Percentiles rank a stretch among this genome's conserved stretches.
Conservation (phyloP, 1,284 basidiomycete species). For the Acaromyces ingoldii region DNA sequence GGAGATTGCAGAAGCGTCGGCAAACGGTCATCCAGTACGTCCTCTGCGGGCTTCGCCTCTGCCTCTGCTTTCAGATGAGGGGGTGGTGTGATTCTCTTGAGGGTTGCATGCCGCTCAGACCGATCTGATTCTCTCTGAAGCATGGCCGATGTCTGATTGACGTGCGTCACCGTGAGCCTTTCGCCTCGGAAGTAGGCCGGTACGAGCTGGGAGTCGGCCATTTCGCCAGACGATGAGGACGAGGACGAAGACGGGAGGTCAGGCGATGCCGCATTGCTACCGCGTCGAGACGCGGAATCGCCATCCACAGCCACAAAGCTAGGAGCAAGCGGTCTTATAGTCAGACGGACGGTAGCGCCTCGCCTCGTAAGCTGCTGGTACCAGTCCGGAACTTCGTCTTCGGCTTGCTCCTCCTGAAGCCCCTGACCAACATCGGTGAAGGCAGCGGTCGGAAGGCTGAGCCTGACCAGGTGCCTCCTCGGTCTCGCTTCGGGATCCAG, state of each 20-base stretch:
- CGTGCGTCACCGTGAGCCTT: constrained; percentile 33
- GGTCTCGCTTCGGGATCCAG: constrained; percentile 37
- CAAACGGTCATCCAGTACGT: constrained; percentile 7
- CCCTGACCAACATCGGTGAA: constrained; percentile 25
- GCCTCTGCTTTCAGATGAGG: background rate
- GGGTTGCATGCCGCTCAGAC: background rate
- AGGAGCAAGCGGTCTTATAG: constrained; percentile 8
- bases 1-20: constrained; percentile 9
- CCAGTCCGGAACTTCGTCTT: constrained; percentile 29
- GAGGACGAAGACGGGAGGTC: too few species aligned
- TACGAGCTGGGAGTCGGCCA: constrained; percentile 14
- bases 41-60: background rate
- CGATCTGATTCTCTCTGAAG: constrained; percentile 20
- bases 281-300: too few species aligned
- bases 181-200: constrained; percentile 18
- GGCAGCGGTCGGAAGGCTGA: constrained; percentile 25
- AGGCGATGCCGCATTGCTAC: too few species aligned
- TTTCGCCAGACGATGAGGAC: too few species aligned
- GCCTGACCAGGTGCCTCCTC: constrained; percentile 42
- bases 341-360: constrained; percentile 30
- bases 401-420: constrained; percentile 18
- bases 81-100: background rate
- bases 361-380: constrained; percentile 16
- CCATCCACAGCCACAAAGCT: background rate
- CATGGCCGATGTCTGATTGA: constrained; percentile 44